Evolutionary conservation across 768 basidiomycete genomes (phyloP).

Genomic region (Clitopilus hobsonii): DNA sequence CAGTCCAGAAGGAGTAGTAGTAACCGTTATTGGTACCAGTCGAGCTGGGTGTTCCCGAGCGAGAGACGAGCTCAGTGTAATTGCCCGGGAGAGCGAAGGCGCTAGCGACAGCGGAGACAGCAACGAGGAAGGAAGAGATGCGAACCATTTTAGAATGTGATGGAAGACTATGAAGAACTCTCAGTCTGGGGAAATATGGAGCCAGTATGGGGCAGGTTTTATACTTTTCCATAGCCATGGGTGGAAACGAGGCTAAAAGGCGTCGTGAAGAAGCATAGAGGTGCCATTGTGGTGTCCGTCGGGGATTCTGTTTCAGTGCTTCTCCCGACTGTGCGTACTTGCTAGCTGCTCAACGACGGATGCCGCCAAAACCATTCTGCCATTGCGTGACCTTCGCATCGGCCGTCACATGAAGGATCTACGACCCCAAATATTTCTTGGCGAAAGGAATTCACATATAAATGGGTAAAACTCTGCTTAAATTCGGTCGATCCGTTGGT

Average conservation of each 20-base stretch:
- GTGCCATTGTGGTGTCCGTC: neutral
- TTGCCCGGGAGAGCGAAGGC: conserved; percentile 16
- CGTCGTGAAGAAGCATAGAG: neutral
- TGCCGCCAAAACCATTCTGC: neutral
- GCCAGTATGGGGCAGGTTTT: neutral
- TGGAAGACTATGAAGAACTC: neutral
- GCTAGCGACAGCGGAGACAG: conserved; percentile 12
- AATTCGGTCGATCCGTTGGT: neutral
- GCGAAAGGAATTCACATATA: too few relatives aligned
- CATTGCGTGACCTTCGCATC: neutral
- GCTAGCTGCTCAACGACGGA: neutral
- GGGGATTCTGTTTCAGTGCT: neutral
- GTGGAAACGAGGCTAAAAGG: too few relatives aligned
- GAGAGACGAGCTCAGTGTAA: conserved; percentile 14
- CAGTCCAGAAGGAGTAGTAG: conserved; percentile 35
- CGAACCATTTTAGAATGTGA: neutral
- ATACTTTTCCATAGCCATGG: neutral
- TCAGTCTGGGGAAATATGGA: neutral
- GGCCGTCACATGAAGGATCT: neutral
- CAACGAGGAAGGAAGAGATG: conserved; percentile 11
- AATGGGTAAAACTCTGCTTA: neutral
- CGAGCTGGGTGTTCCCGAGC: conserved; percentile 16
- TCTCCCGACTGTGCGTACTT: neutral
- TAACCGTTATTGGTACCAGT: conserved; percentile 27
- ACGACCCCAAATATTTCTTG: too few relatives aligned